Base-by-base conservation (phyloP, 1,284 basidiomycete genomes). In the Coniophora puteana region DNA sequence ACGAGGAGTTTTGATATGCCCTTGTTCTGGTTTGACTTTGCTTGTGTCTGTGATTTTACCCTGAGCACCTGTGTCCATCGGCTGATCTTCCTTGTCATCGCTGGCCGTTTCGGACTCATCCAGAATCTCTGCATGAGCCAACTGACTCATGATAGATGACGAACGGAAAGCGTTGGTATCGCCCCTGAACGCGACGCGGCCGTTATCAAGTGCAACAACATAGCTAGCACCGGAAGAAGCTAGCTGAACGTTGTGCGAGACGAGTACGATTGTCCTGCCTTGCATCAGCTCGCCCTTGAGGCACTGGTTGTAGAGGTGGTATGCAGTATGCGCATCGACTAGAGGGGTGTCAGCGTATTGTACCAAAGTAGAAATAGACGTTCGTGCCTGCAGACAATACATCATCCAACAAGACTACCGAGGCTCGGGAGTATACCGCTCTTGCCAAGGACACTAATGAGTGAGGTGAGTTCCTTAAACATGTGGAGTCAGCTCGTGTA, bases 381-480 rank as follows among this genome's bases (percentile, higher is more conserved):
- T 35, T 21, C 16, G 8, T 63, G 39, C 69, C 65, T 2, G 68
- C 78, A 31, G 86, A 88, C 23, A 90, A 69, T 40, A 94, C 89
- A 55, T 99, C 95, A 54, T 99, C 95, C 29, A 98, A 68, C 32
- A 96, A 70, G 1, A 98, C 66, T 18, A 89, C 69, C 0, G 85
- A 84, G 7, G 95, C 94, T 22, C 91, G 76, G 39, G 90, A 94
- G 65, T 98, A 99, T 20, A 98, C 82, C 1, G 95, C 94, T 42
- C 95, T 83, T 18, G 94, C 94, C 7, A 95, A 72, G 0, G 90
- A 90, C 33, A 93, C 89, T 53, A 23, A 16, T 38, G 27, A 29
- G 13, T 16, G n/a, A n/a, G n/a, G n/a, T n/a, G n/a, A 27, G 24
- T 21, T 20, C 24, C 28, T 21, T 29, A 14, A 10, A 20, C 10